These are phyloP conservation scores for Phytopythium oedochilum DNA, from an alignment of 352 stramenopile species.

Conservation along the genomic window DNA sequence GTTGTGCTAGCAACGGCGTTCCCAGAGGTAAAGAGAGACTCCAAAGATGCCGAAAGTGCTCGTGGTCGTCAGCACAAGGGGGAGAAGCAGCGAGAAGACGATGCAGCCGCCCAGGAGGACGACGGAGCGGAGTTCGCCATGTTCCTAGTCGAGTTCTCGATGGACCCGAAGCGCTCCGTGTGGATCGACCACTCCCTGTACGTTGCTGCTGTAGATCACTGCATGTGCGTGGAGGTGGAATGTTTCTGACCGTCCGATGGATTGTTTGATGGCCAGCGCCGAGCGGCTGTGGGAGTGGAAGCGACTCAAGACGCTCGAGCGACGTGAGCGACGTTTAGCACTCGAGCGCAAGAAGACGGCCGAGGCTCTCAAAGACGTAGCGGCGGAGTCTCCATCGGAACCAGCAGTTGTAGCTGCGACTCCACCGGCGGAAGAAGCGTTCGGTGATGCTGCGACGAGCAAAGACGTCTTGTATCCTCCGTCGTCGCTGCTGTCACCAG, in stretches of 20 bases:
- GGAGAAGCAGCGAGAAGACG: conserved; percentile 4
- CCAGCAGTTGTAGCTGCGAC: neutral
- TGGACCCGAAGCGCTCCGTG: conserved; percentile 49
- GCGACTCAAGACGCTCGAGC: conserved; percentile 22
- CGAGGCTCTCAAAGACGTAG: neutral
- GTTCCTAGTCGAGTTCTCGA: conserved; percentile 68
- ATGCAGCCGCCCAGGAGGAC: conserved; percentile 8
- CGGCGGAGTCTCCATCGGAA: neutral
- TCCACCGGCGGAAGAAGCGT: neutral
- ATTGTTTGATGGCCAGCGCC: conserved; percentile 15
- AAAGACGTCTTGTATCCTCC: neutral
- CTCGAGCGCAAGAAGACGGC: conserved; percentile 9
- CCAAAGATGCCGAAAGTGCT: neutral
- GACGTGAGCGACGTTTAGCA: conserved; percentile 13
- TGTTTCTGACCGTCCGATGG: conserved; percentile 6
- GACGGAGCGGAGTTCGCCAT: conserved; percentile 46
- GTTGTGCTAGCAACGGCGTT: neutral
- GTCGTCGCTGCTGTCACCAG: neutral
- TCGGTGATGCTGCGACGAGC: neutral
- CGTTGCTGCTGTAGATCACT: conserved; percentile 10
- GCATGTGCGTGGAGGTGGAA: no score
- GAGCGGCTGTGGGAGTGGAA: conserved; percentile 53
- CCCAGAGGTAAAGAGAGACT: neutral
- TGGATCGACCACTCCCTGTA: conserved; percentile 72
- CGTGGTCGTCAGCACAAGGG: neutral